phyloP scores from a whole-genome alignment of 2,329 filamentous ascomycete species.

The Alternaria brassicae region DNA sequence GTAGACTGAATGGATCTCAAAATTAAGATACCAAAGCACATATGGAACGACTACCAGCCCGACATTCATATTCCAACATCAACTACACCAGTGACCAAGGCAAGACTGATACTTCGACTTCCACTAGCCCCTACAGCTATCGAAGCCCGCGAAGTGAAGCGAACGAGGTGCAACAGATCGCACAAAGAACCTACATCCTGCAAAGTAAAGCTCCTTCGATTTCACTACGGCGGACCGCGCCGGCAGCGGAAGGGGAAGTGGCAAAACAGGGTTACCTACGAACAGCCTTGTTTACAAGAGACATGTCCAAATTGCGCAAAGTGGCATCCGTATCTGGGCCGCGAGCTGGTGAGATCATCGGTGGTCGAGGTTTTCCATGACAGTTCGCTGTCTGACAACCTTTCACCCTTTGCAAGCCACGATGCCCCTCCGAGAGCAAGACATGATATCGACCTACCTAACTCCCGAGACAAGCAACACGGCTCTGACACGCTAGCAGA shows the following conservation, averaged over 20 bases:
- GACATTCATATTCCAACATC: too few species aligned
- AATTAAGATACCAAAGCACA: conserved; percentile 17
- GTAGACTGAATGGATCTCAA: not conserved
- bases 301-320: conserved; percentile 25
- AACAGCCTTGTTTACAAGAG: conserved; percentile 20
- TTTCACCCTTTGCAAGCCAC: not conserved
- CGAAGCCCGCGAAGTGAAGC: not conserved
- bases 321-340: conserved; percentile 19
- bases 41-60: conserved; percentile 21
- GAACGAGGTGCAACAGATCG: too few species aligned
- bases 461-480: not conserved
- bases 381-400: not conserved
- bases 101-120: not conserved
- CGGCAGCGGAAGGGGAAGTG: conserved; percentile 7
- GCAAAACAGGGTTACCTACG: conserved; percentile 14
- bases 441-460: not conserved
- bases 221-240: conserved; percentile 27
- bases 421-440: not conserved
- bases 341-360: not conserved
- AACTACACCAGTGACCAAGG: not conserved
- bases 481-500: not conserved
- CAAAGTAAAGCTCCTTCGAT: conserved; percentile 22
- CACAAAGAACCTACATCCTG: conserved; percentile 6
- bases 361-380: not conserved
- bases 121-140: not conserved